phyloP scores from a whole-genome alignment of 345 rosid genomes.

The rapeseed (Brassica napus) region Da-Ae NC_063451.1:25235001-25235500 shows the following conservation, averaged over 20 bases:
- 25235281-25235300: conserved; percentile 87
- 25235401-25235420: conserved; percentile 97
- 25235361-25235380: conserved; percentile 89
- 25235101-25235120: conserved; percentile 75
- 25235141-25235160: not conserved
- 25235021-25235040: conserved; percentile 45
- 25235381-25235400: conserved; percentile 74
- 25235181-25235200: no score
- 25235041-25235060: conserved; percentile 51
- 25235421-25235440: conserved; percentile 98
- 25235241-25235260: not conserved
- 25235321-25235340: conserved; percentile 92
- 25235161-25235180: no score
- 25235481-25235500: no score
- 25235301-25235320: conserved; percentile 78
- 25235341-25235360: conserved; percentile 93
- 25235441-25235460: conserved; percentile 45
- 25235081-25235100: conserved; percentile 70
- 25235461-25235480: no score
- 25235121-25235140: conserved; percentile 12
- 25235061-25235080: conserved; percentile 44
- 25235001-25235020: conserved; percentile 52
- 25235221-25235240: not conserved
- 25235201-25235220: no score
- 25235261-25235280: conserved; percentile 41